phyloP scores from a whole-genome alignment of 345 rosid genomes.

The Eutrema heterophyllum region DNA sequence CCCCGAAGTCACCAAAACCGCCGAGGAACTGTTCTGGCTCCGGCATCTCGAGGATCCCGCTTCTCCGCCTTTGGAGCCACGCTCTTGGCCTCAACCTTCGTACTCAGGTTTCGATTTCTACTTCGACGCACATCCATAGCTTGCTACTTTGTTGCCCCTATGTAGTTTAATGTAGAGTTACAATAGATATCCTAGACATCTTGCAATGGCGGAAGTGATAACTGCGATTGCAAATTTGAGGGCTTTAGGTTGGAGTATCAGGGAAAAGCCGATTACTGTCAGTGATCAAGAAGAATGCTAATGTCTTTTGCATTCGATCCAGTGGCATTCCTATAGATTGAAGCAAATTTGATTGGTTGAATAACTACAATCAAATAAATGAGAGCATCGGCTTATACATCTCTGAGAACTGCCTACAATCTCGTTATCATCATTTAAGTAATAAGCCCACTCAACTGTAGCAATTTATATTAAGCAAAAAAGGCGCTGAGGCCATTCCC shows the following conservation, averaged over 20 bases:
- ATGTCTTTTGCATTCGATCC: neutral
- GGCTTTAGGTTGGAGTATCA: too few relatives aligned
- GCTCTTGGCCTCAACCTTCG: slow-evolving; percentile 61
- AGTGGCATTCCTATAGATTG: neutral
- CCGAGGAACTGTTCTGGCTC: slow-evolving; percentile 75
- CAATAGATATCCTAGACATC: neutral
- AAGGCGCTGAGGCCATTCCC: too few relatives aligned
- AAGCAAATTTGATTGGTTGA: neutral
- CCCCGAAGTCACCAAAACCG: slow-evolving; percentile 50
- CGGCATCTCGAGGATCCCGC: slow-evolving; percentile 61
- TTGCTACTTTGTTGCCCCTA: too few relatives aligned
- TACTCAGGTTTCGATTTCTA: slow-evolving; percentile 54
- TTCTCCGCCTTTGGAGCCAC: slow-evolving; percentile 35
- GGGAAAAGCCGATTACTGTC: neutral
- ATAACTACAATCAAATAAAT: too few relatives aligned
- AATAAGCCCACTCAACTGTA: too few relatives aligned
- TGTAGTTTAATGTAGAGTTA: neutral
- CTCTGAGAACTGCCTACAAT: too few relatives aligned
- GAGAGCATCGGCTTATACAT: too few relatives aligned
- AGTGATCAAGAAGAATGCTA: neutral
- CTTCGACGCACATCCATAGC: too few relatives aligned
- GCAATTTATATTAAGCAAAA: too few relatives aligned
- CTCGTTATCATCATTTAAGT: too few relatives aligned
- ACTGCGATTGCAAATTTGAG: neutral
- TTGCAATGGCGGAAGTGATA: neutral